Percentiles rank a stretch among this genome's conserved stretches.
Conservation (phyloP, 306 rosid species). For the Cicer yamashitae region DNA sequence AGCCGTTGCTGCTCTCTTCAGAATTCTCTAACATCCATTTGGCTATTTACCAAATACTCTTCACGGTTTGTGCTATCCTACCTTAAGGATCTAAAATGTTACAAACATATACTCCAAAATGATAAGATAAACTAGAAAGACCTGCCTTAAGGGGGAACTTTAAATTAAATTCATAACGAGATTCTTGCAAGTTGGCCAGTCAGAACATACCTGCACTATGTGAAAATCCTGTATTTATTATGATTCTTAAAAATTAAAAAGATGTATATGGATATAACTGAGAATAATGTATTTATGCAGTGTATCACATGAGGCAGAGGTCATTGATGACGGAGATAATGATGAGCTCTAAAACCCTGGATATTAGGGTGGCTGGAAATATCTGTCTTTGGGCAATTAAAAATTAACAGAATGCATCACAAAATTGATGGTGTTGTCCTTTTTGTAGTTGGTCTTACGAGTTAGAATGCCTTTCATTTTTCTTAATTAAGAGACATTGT, state of each 20-base stretch:
- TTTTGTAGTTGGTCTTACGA: neutral
- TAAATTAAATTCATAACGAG: constrained; percentile 4
- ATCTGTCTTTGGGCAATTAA: constrained; percentile 23
- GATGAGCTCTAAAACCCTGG: constrained; percentile 64
- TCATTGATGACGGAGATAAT: constrained; percentile 46
- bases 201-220: constrained; percentile 5
- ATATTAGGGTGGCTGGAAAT: constrained; percentile 25
- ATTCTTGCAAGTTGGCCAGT: constrained; percentile 6
- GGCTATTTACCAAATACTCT: constrained; percentile 16
- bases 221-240: constrained; percentile 6
- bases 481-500: constrained; percentile 11
- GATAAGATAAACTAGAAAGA: constrained; percentile 14
- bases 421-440: constrained; percentile 27
- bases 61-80: neutral
- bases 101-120: neutral
- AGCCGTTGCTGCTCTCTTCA: constrained; percentile 11
- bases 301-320: constrained; percentile 42
- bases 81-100: constrained; percentile 23
- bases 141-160: neutral
- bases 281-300: constrained; percentile 51
- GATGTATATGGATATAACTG: constrained; percentile 19
- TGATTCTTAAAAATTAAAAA: constrained; percentile 25
- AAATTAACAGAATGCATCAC: constrained; percentile 20
- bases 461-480: constrained; percentile 25
- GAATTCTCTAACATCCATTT: constrained; percentile 1